These are phyloP conservation scores for Tranzscheliella williamsii DNA, from an alignment of 1,284 basidiomycete species.

Conservation along the genomic window DNA sequence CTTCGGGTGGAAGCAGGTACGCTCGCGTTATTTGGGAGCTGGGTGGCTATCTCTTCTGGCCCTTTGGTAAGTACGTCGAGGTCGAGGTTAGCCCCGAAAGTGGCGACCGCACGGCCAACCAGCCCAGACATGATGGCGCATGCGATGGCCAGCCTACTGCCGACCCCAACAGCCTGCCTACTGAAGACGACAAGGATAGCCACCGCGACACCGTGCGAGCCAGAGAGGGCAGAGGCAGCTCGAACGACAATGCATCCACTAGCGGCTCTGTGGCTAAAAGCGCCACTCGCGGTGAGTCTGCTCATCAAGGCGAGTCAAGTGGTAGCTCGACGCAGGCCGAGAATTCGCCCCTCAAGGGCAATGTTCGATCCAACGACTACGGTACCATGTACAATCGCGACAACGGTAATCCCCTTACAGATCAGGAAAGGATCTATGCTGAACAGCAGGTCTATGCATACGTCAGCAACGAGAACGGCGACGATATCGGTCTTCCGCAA, in stretches of 20 bases:
- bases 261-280: slow-evolving; percentile 25
- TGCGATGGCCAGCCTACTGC: slow-evolving; percentile 42
- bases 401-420: slow-evolving; percentile 11
- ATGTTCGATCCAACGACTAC: slow-evolving; percentile 29
- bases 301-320: slow-evolving; percentile 13
- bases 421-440: slow-evolving; percentile 44
- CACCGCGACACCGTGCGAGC: slow-evolving; percentile 1
- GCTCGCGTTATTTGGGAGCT: slow-evolving; percentile 85
- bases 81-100: slow-evolving; percentile 65
- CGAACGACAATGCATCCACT: slow-evolving; percentile 16
- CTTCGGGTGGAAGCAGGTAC: slow-evolving; percentile 80
- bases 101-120: slow-evolving; percentile 38
- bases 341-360: slow-evolving; percentile 38
- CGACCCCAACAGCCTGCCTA: slow-evolving; percentile 40
- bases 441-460: slow-evolving; percentile 54
- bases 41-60: slow-evolving; percentile 96
- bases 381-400: slow-evolving; percentile 17
- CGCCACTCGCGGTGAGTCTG: slow-evolving; percentile 23
- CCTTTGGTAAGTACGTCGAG: slow-evolving; percentile 98
- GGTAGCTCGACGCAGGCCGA: slow-evolving; percentile 25
- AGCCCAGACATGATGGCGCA: slow-evolving; percentile 4
- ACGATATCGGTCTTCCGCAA: slow-evolving; percentile 42
- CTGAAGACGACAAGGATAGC: slow-evolving; percentile 11
- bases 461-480: slow-evolving; percentile 47
- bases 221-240: background rate